Evolutionary conservation across 1,139 yeast species (phyloP), one percentile per base, ranked within the genome.

Genomic region (Yueomyces sp.): DNA sequence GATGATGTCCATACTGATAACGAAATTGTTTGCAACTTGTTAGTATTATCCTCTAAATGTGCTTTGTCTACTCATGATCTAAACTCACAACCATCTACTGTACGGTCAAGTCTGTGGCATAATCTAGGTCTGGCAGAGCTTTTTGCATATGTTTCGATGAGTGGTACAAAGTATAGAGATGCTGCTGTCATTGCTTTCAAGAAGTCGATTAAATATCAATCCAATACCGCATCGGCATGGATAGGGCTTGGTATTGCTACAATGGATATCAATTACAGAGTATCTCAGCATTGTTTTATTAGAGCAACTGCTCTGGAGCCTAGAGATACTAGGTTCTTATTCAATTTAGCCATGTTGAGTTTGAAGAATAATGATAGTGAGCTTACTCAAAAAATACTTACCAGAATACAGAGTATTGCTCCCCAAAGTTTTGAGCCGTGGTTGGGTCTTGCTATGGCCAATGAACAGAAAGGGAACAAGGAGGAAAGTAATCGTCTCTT

Each of bases 271-370:
- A 81, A 78, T 51, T 80, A 91, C 0, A 73, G 73, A 42, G 82
- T 86, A 5, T 70, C 96, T 0, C 99, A 91, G 59, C 98, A 91
- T 62, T 86, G 96, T 59, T 85, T 83, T 53, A 83, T 93, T 51
- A 81, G 85, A 49, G 91, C 96, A 0, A 65, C 79, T 2, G 70
- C 85, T 0, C 63, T 86, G 38, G 81, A 83, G 42, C 74, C 83
- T 3, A 74, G 77, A 45, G 85, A 84, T 49, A 75, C 81, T 1
- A 65, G 66, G 27, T 73, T 81, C 4, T 91, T 96, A 96, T 73
- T 79, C 19, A 85, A 86, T 52, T 66, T 91, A 46, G 96, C 95
- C 0, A 73, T 83, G 4, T 66, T 91, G 36, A 89, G 84, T 51
- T 65, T 89, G 48, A 69, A 75, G 39, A 70, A 72, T 47, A 81